Evolutionary conservation across 371 early-diverging fungal species (phyloP), one percentile per base, ranked within the genome.

Genomic region (Mortierella sp.): DNA sequence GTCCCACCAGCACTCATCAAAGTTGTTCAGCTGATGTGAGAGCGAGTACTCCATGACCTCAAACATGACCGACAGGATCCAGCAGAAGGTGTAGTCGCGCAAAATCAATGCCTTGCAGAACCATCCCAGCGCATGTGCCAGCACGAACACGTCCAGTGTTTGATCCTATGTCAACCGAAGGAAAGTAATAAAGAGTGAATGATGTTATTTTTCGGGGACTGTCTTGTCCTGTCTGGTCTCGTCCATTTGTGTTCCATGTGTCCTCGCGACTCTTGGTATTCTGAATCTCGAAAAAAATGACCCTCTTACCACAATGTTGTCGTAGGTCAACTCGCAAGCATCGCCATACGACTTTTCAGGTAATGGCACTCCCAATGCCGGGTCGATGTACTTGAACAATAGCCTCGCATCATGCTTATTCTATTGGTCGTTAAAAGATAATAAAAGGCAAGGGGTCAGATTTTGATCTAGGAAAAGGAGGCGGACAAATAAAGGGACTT

Each of bases 1-100:
- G 89, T 99, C 98, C 98, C 98, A 99, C 98, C 98, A 99, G 86
- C 99, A 99, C 89, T 99, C 99, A 39, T 96, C 95, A 90, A 99
- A 99, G 87, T 99, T 99, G 70, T 97, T 95, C 80, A 98, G 89
- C 85, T 98, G 98, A 86, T 98, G 98, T 78, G 95, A 91, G 55
- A 99, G 89, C 66, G 97, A 94, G 87, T 99, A 99, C 85, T 99
- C 99, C 88, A 95, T 91, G 50, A 98, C 86, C 86, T 99, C 99
- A 86, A 99, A 99, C 77, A 96, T 90, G 65, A 99, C 85, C 0
- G 96, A 96, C 67, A 98, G 80, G 66, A 98, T 96, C 98, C 98
- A 98, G 87, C 97, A 97, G 74, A 98, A 92, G 85, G 95, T 96
- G 81, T 95, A 94, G 88, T 99, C 98, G 40, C 98, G 91, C 50